Evolutionary conservation across 2,329 filamentous ascomycete species (phyloP).

Genomic region (Fusarium zealandicum): DNA sequence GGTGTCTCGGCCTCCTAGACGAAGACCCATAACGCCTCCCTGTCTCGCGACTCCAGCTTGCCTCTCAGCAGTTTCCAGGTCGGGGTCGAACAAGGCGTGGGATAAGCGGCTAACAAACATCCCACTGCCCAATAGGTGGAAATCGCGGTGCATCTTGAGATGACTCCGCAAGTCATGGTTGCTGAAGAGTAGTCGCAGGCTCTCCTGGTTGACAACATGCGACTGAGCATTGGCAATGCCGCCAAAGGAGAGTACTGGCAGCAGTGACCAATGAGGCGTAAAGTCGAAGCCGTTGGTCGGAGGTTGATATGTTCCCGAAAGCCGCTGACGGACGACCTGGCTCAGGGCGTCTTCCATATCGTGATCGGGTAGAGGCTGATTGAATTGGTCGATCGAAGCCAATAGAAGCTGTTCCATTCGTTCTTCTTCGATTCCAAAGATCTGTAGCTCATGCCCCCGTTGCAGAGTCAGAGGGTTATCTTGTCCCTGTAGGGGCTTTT

Average conservation of each 20-base stretch:
- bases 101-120: conserved; percentile 82
- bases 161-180: conserved; percentile 76
- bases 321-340: conserved; percentile 49
- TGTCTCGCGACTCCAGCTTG: conserved; percentile 71
- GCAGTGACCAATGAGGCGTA: conserved; percentile 64
- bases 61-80: conserved; percentile 80
- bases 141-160: conserved; percentile 76
- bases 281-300: conserved; percentile 43
- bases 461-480: neutral
- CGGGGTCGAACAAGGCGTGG: conserved; percentile 83
- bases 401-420: conserved; percentile 58
- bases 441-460: conserved; percentile 43
- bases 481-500: neutral
- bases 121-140: conserved; percentile 85
- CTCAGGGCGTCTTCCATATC: conserved; percentile 48
- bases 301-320: conserved; percentile 44
- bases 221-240: conserved; percentile 78
- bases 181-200: conserved; percentile 77
- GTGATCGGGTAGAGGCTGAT: conserved; percentile 42
- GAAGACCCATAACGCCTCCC: conserved; percentile 79
- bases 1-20: conserved; percentile 78
- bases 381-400: conserved; percentile 58
- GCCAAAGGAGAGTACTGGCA: conserved; percentile 76
- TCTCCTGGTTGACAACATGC: conserved; percentile 77
- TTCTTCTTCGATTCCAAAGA: conserved; percentile 57